Evolutionary conservation across 2,329 filamentous ascomycete species (phyloP), one percentile per base, ranked within the genome.

Genomic region (Calonectria hawksworthii): DNA sequence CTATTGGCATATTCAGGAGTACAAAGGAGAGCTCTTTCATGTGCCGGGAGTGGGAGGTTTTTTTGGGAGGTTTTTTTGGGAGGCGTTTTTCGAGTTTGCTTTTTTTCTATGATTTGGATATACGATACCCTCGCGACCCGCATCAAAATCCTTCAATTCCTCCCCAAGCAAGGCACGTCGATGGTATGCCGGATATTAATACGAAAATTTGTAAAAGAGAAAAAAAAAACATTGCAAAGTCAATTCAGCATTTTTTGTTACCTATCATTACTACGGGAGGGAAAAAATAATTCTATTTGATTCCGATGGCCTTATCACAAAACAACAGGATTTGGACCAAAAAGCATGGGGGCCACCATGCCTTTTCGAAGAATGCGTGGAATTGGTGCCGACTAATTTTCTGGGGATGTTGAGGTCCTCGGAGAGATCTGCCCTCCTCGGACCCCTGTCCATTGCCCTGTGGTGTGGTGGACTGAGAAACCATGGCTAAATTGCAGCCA

Each of bases 391-490:
- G 56, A 32, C 9, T 52, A 69, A 72, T 73, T 72, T 70, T 75
- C 74, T 56, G 78, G 78, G 78, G 75, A 75, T 72, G 54, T 63
- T 44, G 76, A 78, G 76, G 72, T 76, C 56, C 8, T 78, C 74
- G 78, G 56, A 64, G 68, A 76, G 70, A 77, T 79, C 66, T 73
- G 38, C 68, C 72, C 50, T 23, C 71, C 36, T 16, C 36, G 23
- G 2, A 47, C 47, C 71, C 65, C 41, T 59, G 71, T 38, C 54
- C n/a, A 41, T 66, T 70, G 52, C 47, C 30, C 30, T 13, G 32
- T 51, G 28, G 30, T 23, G 50, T 51, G 64, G 70, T 63, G 64
- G 63, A 70, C 51, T 56, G 26, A 23, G 10, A 26, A 41, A 61
- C 50, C 32, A 38, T 66, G 71, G 71, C 56, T 73, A 73, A 73